Base-by-base conservation (phyloP, 305 asterid genomes). In the Plantago coronopus region DNA sequence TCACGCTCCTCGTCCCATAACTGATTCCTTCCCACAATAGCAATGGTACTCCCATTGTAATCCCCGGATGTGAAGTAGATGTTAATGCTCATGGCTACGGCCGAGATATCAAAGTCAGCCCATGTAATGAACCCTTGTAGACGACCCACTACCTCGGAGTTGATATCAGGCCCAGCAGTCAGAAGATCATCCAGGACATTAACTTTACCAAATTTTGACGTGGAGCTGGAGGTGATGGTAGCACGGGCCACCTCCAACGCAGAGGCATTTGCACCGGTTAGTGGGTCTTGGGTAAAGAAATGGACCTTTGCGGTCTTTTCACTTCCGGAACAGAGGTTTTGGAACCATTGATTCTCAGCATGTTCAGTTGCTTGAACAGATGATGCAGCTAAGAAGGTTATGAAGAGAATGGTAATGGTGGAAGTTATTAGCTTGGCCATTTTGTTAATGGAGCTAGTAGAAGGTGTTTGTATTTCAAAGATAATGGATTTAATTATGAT, bases 281-380 rank as follows among this genome's bases (percentile, higher is more conserved):
- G 58, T 0, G 59, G 34, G 50, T 73, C 77, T 27, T 77, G 82
- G 2, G 64, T 73, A 51, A 56, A 73, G 72, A 77, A 59, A 22
- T 63, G 73, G 17, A 76, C 12, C 72, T 38, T 34, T 44, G 68
- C 66, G 3, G 34, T 6, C 3, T 44, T 68, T 12, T 70, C 74
- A 0, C 25, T 64, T 16, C 70, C 72, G 0, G 15, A 31, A 31
- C 63, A 46, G 5, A 61, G 7, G 68, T 55, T 57, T 18, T 53
- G 44, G 45, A 59, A 42, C 72, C 68, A 64, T 14, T 48, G 4
- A 1, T 31, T 49, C 18, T 58, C 57, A 17, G 17, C 40, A 16
- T 17, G 31, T 8, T 17, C 38, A 12, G 50, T 44, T 6, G 65
- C 72, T 16, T 48, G 7, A 0, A 13, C 47, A 56, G 7, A 37